Base-by-base conservation (phyloP, 169 alveolate species). In the Theileria orientalis region DNA sequence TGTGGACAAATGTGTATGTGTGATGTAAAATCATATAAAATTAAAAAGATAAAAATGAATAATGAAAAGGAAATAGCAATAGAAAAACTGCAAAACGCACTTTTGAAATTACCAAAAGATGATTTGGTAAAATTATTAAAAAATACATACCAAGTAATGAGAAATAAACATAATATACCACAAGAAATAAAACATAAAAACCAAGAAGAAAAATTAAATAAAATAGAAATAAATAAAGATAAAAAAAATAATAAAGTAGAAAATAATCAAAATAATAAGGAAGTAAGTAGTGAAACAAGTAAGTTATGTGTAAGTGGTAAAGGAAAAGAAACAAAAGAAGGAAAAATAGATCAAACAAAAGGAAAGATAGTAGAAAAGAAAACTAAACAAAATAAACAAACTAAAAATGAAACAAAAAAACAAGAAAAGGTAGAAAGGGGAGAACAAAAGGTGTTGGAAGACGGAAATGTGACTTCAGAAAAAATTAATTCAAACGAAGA, bases 81-180 rank as follows among this genome's bases (percentile, higher is more conserved):
- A 27, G 54, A 73, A 32, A 62, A 73, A 54, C 84, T 80, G 27
- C 83, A 80, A 42, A 72, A 57, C 52, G 64, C 88, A 29, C 74
- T 80, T 7, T 70, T 80, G 44, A 67, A 72, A 16, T 49, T 80
- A 44, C 83, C 88, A 16, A 70, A 67, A 61, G 83, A 80, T 29
- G 88, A 80, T 42, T 52, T 80, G 25, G 67, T 80, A 32, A 80
- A 70, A 72, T 63, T 80, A 27, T 78, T 80, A 33, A 63, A 73
- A 52, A 72, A 69, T 52, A 80, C 88, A 16, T 80, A 80, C 84
- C 83, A 80, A 75, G 88, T 84, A 7, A 80, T 80, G 88, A 71
- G 77, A 44, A 80, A 60, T 13, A 80, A 80, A 33, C 83, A 80
- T 44, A 76, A 82, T 13, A 78, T 78, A 21, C 86, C 86, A 40